Evolutionary conservation across 805 yeast species (phyloP).

Genomic region (Cephaloascus fragrans): DNA sequence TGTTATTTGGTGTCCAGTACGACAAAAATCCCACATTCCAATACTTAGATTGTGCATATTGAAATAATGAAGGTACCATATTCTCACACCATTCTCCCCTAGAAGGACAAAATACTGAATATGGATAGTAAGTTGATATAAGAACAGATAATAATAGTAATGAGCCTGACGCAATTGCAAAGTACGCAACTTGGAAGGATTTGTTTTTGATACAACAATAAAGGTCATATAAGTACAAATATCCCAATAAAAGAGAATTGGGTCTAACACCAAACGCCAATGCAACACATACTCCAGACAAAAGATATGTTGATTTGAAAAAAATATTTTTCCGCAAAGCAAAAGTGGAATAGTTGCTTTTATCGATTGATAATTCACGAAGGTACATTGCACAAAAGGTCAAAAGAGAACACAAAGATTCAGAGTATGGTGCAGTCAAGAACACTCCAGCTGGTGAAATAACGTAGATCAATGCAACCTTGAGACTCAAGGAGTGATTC

Average conservation of each 20-base stretch:
- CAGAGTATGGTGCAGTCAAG: slow-evolving; percentile 66
- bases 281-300: slow-evolving; percentile 47
- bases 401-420: slow-evolving; percentile 55
- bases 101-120: slow-evolving; percentile 51
- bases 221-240: slow-evolving; percentile 52
- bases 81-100: slow-evolving; percentile 72
- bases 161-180: slow-evolving; percentile 46
- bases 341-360: slow-evolving; percentile 10
- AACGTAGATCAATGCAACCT: slow-evolving; percentile 36
- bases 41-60: slow-evolving; percentile 66
- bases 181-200: slow-evolving; percentile 9
- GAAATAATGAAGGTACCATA: slow-evolving; percentile 47
- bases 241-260: slow-evolving; percentile 68
- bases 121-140: slow-evolving; percentile 43
- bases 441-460: slow-evolving; percentile 80
- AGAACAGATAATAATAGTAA: slow-evolving; percentile 38
- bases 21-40: slow-evolving; percentile 79
- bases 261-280: slow-evolving; percentile 59
- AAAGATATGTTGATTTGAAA: slow-evolving; percentile 17
- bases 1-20: slow-evolving; percentile 76
- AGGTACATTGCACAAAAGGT: slow-evolving; percentile 47
- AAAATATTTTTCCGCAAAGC: slow-evolving; percentile 5
- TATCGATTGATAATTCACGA: slow-evolving; percentile 25
- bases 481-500: slow-evolving; percentile 13
- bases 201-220: slow-evolving; percentile 10